Evolutionary conservation across 2,329 filamentous ascomycete species (phyloP), one percentile per base, ranked within the genome.

Genomic region (Akanthomyces dipterigenus): DNA sequence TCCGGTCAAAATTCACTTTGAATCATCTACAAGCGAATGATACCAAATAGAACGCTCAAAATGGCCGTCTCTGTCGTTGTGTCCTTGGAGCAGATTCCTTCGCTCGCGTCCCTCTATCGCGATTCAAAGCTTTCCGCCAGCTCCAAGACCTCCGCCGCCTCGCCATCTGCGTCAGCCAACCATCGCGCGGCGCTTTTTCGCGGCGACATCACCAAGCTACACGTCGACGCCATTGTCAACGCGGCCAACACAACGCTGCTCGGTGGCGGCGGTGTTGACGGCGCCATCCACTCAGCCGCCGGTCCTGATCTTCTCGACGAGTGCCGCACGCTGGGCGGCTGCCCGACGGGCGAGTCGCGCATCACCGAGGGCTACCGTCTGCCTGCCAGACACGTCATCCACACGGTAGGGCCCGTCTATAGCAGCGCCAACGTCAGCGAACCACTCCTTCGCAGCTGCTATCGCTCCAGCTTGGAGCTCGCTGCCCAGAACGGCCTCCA

Each of bases 191-290:
- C 83, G 50, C 77, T 93, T 42, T 80, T 91, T 65, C 82, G 84
- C 61, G 84, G 85, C 67, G 91, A 96, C 73, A 96, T 98, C 73
- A 97, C 93, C 16, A 86, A 80, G 16, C 83, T 98, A 4, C 72
- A 81, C 36, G 82, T 92, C 50, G 90, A 92, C 70, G 88, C 89
- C 65, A 95, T 97, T 67, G 93, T 98, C 72, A 98, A 98, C 72
- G 93, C 95, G 1, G 93, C 95, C 49, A 98, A 98, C 73, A 76
- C 75, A 11, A 82, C 81, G 1, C 84, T 98, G 0, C 80, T 89
- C 0, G 92, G 93, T 60, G 95, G 95, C 58, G 91, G 92, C n/a
- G 95, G 95, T 40, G 92, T 98, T 18, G 89, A 93, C 70, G 89
- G 88, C 45, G 89, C 92, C 31, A 97, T 98, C 67, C 95, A 98